phyloP scores from a whole-genome alignment of 139 green algal species.

The Medakamo hakoo region DNA sequence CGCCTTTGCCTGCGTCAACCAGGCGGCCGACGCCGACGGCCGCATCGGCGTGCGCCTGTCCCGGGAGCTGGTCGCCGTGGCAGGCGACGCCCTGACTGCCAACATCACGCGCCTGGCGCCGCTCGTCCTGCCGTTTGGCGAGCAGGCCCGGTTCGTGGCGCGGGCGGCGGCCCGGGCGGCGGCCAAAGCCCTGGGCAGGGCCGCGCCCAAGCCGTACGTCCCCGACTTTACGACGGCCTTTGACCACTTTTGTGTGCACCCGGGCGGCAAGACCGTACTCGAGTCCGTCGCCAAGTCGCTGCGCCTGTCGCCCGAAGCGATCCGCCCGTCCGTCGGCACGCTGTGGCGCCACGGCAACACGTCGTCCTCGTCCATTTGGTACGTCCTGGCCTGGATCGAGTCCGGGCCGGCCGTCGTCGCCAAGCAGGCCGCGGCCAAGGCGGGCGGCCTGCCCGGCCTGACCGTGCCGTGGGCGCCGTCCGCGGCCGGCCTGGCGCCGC shows the following conservation, averaged over 20 bases:
- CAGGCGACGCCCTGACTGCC: conserved; percentile 58
- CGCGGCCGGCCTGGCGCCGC: no score
- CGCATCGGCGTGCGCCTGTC: conserved; percentile 62
- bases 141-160: conserved; percentile 85
- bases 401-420: neutral
- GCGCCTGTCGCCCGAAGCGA: conserved; percentile 10
- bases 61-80: conserved; percentile 88
- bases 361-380: conserved; percentile 19
- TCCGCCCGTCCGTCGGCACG: conserved; percentile 21
- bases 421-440: no score
- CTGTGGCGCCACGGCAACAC: conserved; percentile 20
- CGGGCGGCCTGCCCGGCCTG: no score
- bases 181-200: conserved; percentile 13
- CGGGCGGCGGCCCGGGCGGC: conserved; percentile 78
- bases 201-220: conserved; percentile 25
- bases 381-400: conserved; percentile 13
- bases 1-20: conserved; percentile 68
- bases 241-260: conserved; percentile 50
- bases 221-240: conserved; percentile 44
- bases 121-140: conserved; percentile 80
- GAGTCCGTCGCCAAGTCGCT: conserved; percentile 42
- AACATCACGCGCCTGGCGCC: conserved; percentile 96
- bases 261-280: conserved; percentile 34
- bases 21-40: conserved; percentile 54
- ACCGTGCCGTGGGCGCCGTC: no score